Percentiles rank a stretch among this genome's conserved stretches.
phyloP scores from a whole-genome alignment of 306 rosid genomes.

The Trifolium pratense region DNA sequence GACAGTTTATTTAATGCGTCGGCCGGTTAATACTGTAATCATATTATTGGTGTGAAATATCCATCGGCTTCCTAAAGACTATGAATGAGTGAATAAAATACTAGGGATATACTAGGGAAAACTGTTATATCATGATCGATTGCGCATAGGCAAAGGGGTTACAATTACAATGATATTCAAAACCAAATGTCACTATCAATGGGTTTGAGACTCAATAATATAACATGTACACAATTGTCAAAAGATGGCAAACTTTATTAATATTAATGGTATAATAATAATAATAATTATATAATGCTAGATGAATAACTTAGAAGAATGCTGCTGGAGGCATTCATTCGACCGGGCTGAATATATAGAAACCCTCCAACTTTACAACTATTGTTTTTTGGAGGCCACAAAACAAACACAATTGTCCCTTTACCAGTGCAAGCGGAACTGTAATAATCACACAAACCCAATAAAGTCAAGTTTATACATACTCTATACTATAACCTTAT shows the following conservation, averaged over 20 bases:
- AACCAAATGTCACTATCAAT: neutral
- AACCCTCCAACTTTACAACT: slow-evolving; percentile 44
- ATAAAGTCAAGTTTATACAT: slow-evolving; percentile 24
- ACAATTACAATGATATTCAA: slow-evolving; percentile 7
- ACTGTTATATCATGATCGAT: neutral
- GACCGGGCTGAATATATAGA: slow-evolving; percentile 43
- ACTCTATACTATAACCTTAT: neutral
- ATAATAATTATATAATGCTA: neutral
- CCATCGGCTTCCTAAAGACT: no score
- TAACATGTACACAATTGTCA: slow-evolving; percentile 43
- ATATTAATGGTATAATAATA: neutral
- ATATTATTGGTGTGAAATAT: no score
- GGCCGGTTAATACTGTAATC: no score
- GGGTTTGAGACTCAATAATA: slow-evolving; percentile 6
- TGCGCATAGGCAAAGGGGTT: neutral
- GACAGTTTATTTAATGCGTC: no score
- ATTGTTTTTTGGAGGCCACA: slow-evolving; percentile 26
- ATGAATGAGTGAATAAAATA: no score
- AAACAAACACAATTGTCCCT: slow-evolving; percentile 19
- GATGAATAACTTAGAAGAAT: slow-evolving; percentile 42
- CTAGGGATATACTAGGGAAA: neutral
- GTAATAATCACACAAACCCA: slow-evolving; percentile 49
- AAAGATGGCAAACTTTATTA: slow-evolving; percentile 43
- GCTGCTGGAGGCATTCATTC: slow-evolving; percentile 34
- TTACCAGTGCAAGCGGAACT: slow-evolving; percentile 62